phyloP scores from a whole-genome alignment of 108 stramenopile species.

The Phaeodactylum tricornutum region DNA sequence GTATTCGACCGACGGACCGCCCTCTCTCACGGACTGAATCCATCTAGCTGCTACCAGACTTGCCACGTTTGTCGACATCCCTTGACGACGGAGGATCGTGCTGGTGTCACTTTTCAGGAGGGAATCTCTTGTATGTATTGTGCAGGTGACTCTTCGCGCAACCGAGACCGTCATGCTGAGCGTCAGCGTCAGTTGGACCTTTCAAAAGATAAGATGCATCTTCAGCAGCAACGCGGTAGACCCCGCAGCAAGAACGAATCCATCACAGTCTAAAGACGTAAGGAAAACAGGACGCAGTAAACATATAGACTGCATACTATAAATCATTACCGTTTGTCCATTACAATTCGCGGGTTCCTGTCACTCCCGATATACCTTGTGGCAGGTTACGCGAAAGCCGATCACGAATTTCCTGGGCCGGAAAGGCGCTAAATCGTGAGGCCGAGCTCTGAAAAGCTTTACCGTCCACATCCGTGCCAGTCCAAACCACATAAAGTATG shows the following conservation, averaged over 20 bases:
- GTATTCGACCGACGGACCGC: slow-evolving; percentile 82
- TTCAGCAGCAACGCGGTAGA: too few relatives aligned
- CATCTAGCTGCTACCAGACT: slow-evolving; percentile 28
- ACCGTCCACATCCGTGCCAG: slow-evolving; percentile 76
- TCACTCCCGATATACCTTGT: too few relatives aligned
- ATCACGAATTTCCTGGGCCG: slow-evolving; percentile 47
- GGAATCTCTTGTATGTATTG: slow-evolving; percentile 44
- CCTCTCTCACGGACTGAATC: slow-evolving; percentile 53
- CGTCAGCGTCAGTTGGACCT: slow-evolving; percentile 5
- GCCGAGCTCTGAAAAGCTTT: slow-evolving; percentile 60
- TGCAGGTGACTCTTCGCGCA: not conserved
- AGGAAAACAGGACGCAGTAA: too few relatives aligned
- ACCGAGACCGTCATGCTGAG: slow-evolving; percentile 3
- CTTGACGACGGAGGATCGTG: slow-evolving; percentile 24
- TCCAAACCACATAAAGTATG: slow-evolving; percentile 82
- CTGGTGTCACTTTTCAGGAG: slow-evolving; percentile 21
- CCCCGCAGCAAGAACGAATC: too few relatives aligned
- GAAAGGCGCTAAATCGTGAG: slow-evolving; percentile 74
- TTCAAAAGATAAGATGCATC: not conserved
- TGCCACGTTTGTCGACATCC: slow-evolving; percentile 77
- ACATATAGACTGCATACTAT: too few relatives aligned
- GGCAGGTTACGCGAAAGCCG: too few relatives aligned
- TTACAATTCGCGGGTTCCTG: too few relatives aligned
- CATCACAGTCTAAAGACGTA: too few relatives aligned
- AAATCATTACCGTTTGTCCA: too few relatives aligned